These are phyloP conservation scores for Cystobasidiaceae sp. DNA, from an alignment of 1,284 basidiomycete genomes.

Conservation along the genomic window DNA sequence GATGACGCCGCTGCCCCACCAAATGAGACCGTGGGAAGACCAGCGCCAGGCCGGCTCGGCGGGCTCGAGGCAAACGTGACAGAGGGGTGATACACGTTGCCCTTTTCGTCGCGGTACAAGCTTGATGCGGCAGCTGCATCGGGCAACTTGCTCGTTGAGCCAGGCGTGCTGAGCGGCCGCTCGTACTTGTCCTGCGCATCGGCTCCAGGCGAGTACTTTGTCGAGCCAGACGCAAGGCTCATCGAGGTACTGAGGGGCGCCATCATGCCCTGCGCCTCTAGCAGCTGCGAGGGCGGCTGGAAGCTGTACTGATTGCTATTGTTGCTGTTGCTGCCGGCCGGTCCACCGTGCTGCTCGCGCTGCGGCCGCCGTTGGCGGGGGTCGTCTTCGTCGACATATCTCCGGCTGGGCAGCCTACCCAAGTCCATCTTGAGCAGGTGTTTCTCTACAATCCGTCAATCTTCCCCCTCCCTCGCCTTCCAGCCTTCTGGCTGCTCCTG, in stretches of 20 bases:
- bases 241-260: background rate
- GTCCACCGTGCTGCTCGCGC: background rate
- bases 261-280: background rate
- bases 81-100: conserved; percentile 16
- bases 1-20: too few species aligned
- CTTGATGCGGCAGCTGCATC: background rate
- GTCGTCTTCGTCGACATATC: conserved; percentile 12
- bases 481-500: background rate
- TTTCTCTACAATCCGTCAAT: background rate
- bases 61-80: conserved; percentile 4
- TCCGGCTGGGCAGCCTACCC: conserved; percentile 10
- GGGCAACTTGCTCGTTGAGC: background rate
- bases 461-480: background rate
- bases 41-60: background rate
- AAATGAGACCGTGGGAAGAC: conserved; percentile 4
- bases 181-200: background rate
- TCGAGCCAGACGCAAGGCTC: conserved; percentile 1
- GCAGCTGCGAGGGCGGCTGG: background rate
- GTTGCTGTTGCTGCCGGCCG: background rate
- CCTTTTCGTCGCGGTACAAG: conserved; percentile 2
- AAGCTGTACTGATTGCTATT: background rate
- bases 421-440: conserved; percentile 1
- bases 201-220: conserved; percentile 18
- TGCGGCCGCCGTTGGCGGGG: background rate
- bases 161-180: background rate